Evolutionary conservation across 2,329 filamentous ascomycete species (phyloP), one percentile per base, ranked within the genome.

Genomic region (Talaromyces sp.): DNA sequence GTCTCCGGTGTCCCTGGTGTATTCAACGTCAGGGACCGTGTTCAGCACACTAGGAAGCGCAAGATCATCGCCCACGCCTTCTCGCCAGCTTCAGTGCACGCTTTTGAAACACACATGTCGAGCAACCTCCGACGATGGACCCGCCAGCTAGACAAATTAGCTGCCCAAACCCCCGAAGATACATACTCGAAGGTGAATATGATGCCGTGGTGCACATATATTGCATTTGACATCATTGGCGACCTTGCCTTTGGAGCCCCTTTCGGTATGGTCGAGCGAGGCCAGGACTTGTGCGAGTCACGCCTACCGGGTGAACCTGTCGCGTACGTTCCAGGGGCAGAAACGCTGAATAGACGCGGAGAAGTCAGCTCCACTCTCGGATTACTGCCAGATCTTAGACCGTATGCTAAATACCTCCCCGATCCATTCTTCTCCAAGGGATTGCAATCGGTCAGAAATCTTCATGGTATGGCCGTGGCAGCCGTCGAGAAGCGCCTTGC

Each of bases 1-100:
- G 70, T 75, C 10, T 75, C 73, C 8, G 72, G 72, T 4, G 73
- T 75, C 1, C 73, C 71, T 1, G 74, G 75, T 11, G 74, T 77
- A 51, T 77, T 77, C 68, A 77, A 72, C 36, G 72, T 73, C 1
- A 70, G 75, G 29, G 74, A 77, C 60, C 71, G 75, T 3, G 68
- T 66, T 10, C 72, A 76, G 45, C 75, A 77, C 60, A 73, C 73
- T 1, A 71, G 75, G 1, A 77, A 77, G 65, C 71, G 75, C 2
- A 76, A 76, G 45, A 74, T 76, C 43, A 73, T 77, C 47, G 71
- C 75, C 0, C 75, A 77, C 60, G 74, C 73, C 7, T 77, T 77
- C 58, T 75, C 73, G 0, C 74, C 74, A 0, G 70, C 69, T 43
- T 72, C 74, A 5, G 73, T 76, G 5, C 70, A 71, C 22, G 71